Conservation (phyloP, 2,329 filamentous ascomycete species). For the Magnaporthiopsis incrustans region DNA sequence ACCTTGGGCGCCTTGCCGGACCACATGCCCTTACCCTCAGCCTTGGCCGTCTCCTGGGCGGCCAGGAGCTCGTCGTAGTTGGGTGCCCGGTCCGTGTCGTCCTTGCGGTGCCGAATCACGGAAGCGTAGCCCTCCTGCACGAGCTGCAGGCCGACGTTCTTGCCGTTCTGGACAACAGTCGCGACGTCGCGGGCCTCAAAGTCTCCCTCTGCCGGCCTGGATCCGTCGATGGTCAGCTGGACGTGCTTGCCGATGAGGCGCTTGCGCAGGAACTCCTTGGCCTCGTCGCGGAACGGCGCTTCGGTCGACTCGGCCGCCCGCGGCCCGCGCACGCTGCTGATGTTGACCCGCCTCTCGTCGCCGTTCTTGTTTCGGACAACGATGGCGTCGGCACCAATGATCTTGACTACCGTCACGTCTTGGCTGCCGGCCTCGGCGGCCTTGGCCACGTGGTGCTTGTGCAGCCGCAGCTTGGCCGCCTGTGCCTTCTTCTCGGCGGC, state of each 20-base stretch:
- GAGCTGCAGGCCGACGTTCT: constrained; percentile 75
- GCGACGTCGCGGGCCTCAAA: constrained; percentile 94
- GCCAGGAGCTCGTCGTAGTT: constrained; percentile 86
- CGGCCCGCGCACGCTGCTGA: constrained; percentile 90
- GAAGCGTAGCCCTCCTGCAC: constrained; percentile 93
- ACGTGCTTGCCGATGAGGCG: constrained; percentile 94
- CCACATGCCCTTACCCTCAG: constrained; percentile 92
- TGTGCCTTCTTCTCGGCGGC: constrained; percentile 83
- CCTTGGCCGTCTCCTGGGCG: constrained; percentile 75
- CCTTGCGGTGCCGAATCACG: constrained; percentile 89
- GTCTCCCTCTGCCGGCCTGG: constrained; percentile 79
- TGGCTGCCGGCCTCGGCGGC: constrained; percentile 53
- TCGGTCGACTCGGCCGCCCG: constrained; percentile 81
- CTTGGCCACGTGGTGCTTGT: constrained; percentile 73
- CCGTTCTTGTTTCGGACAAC: constrained; percentile 79
- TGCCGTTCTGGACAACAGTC: constrained; percentile 73
- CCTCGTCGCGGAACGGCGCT: constrained; percentile 80
- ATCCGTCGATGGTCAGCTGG: constrained; percentile 79
- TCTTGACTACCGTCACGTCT: constrained; percentile 77
- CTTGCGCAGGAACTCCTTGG: constrained; percentile 93
- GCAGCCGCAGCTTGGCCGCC: constrained; percentile 66
- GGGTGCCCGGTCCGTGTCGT: constrained; percentile 86
- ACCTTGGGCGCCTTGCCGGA: constrained; percentile 77
- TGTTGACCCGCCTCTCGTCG: constrained; percentile 62
- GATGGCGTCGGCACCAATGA: constrained; percentile 84